phyloP scores from a whole-genome alignment of 768 basidiomycete genomes.

The Chalciporus pseudorubinellus region DNA sequence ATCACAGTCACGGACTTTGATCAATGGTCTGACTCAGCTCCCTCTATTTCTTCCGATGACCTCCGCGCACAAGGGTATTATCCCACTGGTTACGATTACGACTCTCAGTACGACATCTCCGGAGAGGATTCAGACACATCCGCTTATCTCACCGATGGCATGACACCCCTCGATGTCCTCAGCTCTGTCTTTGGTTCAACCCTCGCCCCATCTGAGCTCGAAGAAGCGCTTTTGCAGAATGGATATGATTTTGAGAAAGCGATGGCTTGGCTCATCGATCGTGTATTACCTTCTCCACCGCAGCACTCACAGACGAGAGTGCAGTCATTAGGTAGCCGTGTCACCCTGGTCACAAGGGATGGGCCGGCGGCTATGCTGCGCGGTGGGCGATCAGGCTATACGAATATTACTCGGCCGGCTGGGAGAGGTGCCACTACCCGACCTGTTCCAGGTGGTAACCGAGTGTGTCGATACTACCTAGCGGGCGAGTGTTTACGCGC shows the following conservation, averaged over 20 bases:
- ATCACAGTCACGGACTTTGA: conserved; percentile 65
- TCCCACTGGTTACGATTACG: conserved; percentile 31
- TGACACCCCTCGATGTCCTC: conserved; percentile 97
- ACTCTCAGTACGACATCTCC: conserved; percentile 30
- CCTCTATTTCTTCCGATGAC: conserved; percentile 54
- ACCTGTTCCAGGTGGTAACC: conserved; percentile 47
- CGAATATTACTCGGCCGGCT: conserved; percentile 17
- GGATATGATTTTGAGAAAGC: conserved; percentile 95
- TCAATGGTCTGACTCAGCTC: conserved; percentile 53
- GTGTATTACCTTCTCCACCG: conserved; percentile 49
- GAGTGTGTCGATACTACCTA: conserved; percentile 95
- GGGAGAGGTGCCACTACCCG: conserved; percentile 30
- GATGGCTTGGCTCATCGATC: conserved; percentile 92
- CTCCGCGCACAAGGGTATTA: conserved; percentile 34
- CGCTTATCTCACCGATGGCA: conserved; percentile 77
- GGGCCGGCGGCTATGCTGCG: conserved; percentile 34
- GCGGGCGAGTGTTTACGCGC: conserved; percentile 94
- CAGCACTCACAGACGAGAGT: conserved; percentile 41
- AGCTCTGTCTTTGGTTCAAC: conserved; percentile 91
- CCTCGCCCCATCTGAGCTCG: conserved; percentile 85
- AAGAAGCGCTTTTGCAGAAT: conserved; percentile 84
- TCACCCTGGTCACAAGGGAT: conserved; percentile 65
- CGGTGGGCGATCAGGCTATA: conserved; percentile 42
- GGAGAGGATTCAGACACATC: conserved; percentile 49
- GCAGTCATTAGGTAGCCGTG: conserved; percentile 64